Conservation (phyloP, 2,329 filamentous ascomycete genomes). For the Amylocarpus encephaloides region DNA sequence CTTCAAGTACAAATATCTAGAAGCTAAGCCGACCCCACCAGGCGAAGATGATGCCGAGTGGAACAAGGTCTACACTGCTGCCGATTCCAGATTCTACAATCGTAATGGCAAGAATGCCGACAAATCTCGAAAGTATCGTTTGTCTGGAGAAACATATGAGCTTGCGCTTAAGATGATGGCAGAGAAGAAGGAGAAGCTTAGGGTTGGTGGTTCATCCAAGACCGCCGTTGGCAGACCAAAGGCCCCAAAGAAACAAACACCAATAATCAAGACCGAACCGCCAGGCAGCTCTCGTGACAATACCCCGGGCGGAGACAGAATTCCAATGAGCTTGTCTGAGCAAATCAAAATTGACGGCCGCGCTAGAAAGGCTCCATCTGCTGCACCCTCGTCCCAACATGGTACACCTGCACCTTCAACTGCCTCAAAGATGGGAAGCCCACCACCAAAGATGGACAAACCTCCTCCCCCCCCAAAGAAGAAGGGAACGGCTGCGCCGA, state of each 20-base stretch:
- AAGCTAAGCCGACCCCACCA: slow-evolving; percentile 27
- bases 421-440: slow-evolving; percentile 17
- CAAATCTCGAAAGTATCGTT: slow-evolving; percentile 23
- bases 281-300: slow-evolving; percentile 19
- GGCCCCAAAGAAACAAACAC: slow-evolving; percentile 9
- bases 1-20: slow-evolving; percentile 30
- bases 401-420: slow-evolving; percentile 21
- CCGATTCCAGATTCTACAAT: slow-evolving; percentile 30
- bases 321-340: slow-evolving; percentile 27
- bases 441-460: slow-evolving; percentile 22
- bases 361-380: slow-evolving; percentile 20
- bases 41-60: slow-evolving; percentile 27
- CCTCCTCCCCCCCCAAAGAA: slow-evolving; percentile 17
- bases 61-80: slow-evolving; percentile 30
- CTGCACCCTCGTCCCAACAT: slow-evolving; percentile 22
- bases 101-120: slow-evolving; percentile 23
- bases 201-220: slow-evolving; percentile 1
- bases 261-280: slow-evolving; percentile 17
- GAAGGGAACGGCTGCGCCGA: slow-evolving; percentile 22
- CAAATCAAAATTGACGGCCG: slow-evolving; percentile 29
- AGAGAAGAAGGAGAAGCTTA: slow-evolving; percentile 25
- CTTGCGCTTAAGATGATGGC: slow-evolving; percentile 23
- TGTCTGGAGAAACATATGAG: slow-evolving; percentile 21
- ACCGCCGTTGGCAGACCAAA: slow-evolving; percentile 15
- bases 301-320: slow-evolving; percentile 16